Evolutionary conservation across 2,329 filamentous ascomycete species (phyloP).

Genomic region (Fusarium brachygibbosum): DNA sequence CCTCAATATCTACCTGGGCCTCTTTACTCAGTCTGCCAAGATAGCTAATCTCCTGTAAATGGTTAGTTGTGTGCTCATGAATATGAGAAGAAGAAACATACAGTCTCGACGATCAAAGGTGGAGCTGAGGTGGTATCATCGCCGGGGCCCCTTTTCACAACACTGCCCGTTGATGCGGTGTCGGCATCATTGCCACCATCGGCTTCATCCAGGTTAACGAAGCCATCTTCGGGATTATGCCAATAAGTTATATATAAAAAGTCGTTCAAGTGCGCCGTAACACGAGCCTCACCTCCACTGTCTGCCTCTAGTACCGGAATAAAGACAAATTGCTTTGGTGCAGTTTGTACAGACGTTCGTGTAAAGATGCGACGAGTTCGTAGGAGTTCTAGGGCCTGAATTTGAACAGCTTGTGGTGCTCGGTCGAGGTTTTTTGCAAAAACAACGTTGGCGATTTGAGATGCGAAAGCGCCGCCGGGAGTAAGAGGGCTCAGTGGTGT

Average conservation of each 20-base stretch:
- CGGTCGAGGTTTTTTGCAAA: constrained; percentile 84
- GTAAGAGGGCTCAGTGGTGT: constrained; percentile 50
- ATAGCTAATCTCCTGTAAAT: constrained; percentile 66
- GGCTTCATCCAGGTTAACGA: constrained; percentile 79
- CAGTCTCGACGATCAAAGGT: constrained; percentile 59
- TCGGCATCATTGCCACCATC: constrained; percentile 52
- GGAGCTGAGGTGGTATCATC: constrained; percentile 40
- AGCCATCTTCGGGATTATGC: constrained; percentile 79
- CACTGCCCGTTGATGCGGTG: constrained; percentile 59
- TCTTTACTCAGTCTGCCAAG: constrained; percentile 70
- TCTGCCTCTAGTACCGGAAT: constrained; percentile 75
- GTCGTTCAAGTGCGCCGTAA: constrained; percentile 77
- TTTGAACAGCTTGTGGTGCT: constrained; percentile 81
- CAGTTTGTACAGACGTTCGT: constrained; percentile 77
- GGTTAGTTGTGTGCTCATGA: constrained; percentile 21
- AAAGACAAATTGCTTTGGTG: constrained; percentile 84
- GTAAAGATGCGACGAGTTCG: constrained; percentile 83
- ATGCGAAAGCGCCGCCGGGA: constrained; percentile 45
- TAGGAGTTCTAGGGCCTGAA: constrained; percentile 83
- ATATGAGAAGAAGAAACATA: constrained; percentile 48
- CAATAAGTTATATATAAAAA: constrained; percentile 90
- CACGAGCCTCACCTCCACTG: constrained; percentile 61
- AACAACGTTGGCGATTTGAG: constrained; percentile 81
- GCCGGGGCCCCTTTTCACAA: constrained; percentile 57
- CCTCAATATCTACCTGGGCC: constrained; percentile 79